These are phyloP conservation scores for Eucalyptus microcorys DNA, from an alignment of 345 rosid genomes.

Conservation along the genomic window DNA sequence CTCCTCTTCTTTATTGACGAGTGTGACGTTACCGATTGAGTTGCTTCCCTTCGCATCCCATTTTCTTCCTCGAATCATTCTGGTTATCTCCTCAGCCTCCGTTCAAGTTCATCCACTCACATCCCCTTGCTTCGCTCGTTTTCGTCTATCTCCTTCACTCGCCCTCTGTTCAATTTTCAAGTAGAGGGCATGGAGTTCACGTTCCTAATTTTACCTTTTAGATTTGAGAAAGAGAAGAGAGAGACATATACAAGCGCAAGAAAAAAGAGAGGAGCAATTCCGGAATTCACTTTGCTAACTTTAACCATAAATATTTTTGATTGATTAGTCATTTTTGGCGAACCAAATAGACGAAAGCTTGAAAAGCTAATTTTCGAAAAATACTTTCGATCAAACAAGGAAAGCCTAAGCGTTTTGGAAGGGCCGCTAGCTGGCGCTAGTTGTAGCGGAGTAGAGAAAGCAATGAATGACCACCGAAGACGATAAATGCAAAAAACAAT, in stretches of 20 bases:
- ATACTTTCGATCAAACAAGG: neutral
- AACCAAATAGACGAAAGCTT: fast-evolving
- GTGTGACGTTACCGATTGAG: neutral
- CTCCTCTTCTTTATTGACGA: neutral
- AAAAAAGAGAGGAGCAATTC: neutral
- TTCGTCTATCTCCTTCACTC: neutral
- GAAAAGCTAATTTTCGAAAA: neutral
- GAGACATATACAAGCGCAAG: no score
- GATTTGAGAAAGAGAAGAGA: no score
- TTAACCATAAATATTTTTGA: neutral
- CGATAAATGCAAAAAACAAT: neutral
- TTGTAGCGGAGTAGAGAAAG: neutral
- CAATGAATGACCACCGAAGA: neutral
- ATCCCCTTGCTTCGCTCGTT: neutral
- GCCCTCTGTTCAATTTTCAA: neutral
- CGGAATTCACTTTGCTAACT: neutral
- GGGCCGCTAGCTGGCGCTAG: neutral
- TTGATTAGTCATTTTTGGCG: neutral
- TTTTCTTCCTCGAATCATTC: neutral
- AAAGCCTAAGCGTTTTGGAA: neutral
- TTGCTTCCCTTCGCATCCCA: neutral
- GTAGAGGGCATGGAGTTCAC: neutral
- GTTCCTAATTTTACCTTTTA: no score
- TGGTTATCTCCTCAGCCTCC: neutral
- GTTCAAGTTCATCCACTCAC: neutral